phyloP scores from a whole-genome alignment of 768 basidiomycete species.

The Pluteus cervinus region DNA sequence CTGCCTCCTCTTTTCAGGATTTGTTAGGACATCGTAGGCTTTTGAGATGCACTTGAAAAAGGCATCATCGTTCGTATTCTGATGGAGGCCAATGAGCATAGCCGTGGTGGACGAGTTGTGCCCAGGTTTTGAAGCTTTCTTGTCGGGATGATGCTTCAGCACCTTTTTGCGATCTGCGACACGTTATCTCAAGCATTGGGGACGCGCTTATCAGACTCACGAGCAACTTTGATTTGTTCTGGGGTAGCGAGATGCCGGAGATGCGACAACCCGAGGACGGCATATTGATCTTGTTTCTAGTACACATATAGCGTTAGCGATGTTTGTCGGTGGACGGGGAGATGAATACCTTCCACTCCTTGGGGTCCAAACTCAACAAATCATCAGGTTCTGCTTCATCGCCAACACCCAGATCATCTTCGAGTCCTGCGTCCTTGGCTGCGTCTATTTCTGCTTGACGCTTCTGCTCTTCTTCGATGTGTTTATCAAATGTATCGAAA shows the following conservation, averaged over 20 bases:
- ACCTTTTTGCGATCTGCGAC: conserved; percentile 93
- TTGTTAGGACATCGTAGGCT: conserved; percentile 89
- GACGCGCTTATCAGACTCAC: conserved; percentile 41
- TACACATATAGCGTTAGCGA: too few relatives aligned
- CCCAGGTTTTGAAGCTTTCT: conserved; percentile 54
- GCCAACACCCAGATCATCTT: conserved; percentile 89
- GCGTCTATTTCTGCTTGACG: conserved; percentile 44
- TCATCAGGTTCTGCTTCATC: conserved; percentile 79
- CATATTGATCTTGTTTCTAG: conserved; percentile 98
- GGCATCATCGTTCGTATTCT: conserved; percentile 90
- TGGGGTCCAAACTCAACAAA: conserved; percentile 77
- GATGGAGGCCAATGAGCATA: conserved; percentile 49
- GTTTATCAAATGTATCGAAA: conserved; percentile 79
- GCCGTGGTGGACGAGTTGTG: conserved; percentile 21
- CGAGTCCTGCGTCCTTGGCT: conserved; percentile 34
- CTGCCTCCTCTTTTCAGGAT: conserved; percentile 83
- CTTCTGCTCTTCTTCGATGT: conserved; percentile 39
- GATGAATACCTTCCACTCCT: conserved; percentile 86
- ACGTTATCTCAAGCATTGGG: conserved; percentile 1
- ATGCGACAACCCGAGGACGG: conserved; percentile 90
- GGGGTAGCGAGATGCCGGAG: conserved; percentile 81
- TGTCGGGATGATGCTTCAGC: conserved; percentile 98
- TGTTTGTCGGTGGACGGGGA: too few relatives aligned
- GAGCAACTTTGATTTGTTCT: conserved; percentile 94
- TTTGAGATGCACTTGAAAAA: conserved; percentile 99